Evolutionary conservation across 2,329 filamentous ascomycete genomes (phyloP).

Genomic region (Aspergillus clavatus): DNA sequence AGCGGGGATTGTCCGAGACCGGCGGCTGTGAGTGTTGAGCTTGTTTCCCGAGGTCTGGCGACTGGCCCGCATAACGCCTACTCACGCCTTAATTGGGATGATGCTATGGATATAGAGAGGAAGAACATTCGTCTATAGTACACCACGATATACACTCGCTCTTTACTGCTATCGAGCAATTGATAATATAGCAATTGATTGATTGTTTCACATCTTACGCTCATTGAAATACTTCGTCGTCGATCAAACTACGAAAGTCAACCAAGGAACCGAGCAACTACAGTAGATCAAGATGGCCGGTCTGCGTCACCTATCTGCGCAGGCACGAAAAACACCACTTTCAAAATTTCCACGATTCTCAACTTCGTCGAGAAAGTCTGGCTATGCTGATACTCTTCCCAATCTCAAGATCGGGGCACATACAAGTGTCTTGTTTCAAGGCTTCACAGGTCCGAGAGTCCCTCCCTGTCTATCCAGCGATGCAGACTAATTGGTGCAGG

Average conservation of each 20-base stretch:
- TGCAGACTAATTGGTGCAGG: conserved; percentile 22
- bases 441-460: conserved; percentile 55
- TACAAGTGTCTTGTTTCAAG: conserved; percentile 65
- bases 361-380: conserved; percentile 23
- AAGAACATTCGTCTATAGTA: no score
- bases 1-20: conserved; percentile 12
- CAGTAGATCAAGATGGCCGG: conserved; percentile 10
- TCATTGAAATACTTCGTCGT: no score
- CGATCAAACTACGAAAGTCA: background rate
- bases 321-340: conserved; percentile 12
- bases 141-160: no score
- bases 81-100: no score
- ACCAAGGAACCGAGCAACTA: background rate
- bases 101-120: no score
- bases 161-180: no score
- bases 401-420: conserved; percentile 64
- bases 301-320: conserved; percentile 20
- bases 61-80: background rate
- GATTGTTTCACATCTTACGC: no score
- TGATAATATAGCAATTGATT: no score
- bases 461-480: background rate
- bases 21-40: conserved; percentile 1
- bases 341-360: conserved; percentile 25
- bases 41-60: conserved; percentile 6
- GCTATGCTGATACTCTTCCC: conserved; percentile 58